Evolutionary conservation across 768 basidiomycete genomes (phyloP).

Genomic region (Lactarius akahatsu): DNA sequence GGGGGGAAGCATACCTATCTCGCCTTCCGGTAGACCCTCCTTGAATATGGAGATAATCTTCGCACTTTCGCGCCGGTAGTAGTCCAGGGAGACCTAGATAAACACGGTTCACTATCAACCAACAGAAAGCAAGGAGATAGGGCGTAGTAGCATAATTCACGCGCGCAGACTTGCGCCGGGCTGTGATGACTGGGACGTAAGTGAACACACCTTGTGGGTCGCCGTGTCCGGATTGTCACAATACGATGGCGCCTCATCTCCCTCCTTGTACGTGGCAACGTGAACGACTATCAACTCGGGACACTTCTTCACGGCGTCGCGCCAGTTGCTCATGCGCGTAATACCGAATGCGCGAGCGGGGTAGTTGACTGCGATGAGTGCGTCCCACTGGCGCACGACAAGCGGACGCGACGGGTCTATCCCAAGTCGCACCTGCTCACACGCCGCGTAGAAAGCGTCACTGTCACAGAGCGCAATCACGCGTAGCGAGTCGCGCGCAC

Average conservation of each 20-base stretch:
- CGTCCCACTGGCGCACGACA: constrained; percentile 86
- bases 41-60: constrained; percentile 86
- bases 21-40: constrained; percentile 71
- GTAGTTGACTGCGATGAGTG: constrained; percentile 93
- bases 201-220: constrained; percentile 83
- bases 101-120: background rate
- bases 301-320: constrained; percentile 83
- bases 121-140: background rate
- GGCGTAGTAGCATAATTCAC: background rate
- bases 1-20: constrained; percentile 62
- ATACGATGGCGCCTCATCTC: constrained; percentile 83
- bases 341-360: constrained; percentile 92
- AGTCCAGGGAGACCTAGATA: constrained; percentile 81
- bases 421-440: constrained; percentile 80
- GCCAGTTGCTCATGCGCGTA: constrained; percentile 81
- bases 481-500: constrained; percentile 73
- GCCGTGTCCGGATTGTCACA: constrained; percentile 85
- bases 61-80: constrained; percentile 85
- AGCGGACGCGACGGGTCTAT: constrained; percentile 62
- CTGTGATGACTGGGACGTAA: background rate
- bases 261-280: constrained; percentile 92
- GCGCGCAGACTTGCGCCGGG: background rate
- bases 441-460: constrained; percentile 83
- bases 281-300: constrained; percentile 84
- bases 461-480: constrained; percentile 90